A percentile compares a stretch with the other conserved stretches of the same genome.
phyloP scores from a whole-genome alignment of 805 yeast genomes.

The Candida taoyuanica region DNA sequence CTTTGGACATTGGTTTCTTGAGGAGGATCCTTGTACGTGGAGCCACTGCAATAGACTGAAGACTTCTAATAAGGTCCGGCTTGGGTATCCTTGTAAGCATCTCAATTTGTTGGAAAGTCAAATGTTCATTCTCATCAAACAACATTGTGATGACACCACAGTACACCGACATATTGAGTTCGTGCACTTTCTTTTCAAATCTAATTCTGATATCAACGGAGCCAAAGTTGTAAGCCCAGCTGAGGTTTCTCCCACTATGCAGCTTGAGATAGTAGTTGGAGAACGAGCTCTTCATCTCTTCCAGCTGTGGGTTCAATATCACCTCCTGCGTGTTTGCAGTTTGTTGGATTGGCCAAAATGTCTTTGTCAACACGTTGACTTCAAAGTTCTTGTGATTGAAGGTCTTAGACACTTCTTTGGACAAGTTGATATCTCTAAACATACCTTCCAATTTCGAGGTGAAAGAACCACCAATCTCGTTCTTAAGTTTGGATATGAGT shows the following conservation, averaged over 20 bases:
- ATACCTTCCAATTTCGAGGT: conserved; percentile 79
- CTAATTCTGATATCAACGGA: conserved; percentile 73
- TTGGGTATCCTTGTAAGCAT: conserved; percentile 69
- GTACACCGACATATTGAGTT: conserved; percentile 73
- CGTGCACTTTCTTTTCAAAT: conserved; percentile 66
- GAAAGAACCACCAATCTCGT: conserved; percentile 75
- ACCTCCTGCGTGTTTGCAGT: conserved; percentile 28
- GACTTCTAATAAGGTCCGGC: conserved; percentile 66
- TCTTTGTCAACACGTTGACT: conserved; percentile 52
- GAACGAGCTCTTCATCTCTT: conserved; percentile 39
- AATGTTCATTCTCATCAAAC: conserved; percentile 53
- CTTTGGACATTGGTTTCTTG: conserved; percentile 73
- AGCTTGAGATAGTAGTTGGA: conserved; percentile 46
- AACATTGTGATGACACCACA: conserved; percentile 75
- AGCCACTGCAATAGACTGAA: conserved; percentile 81
- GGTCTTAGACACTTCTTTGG: conserved; percentile 42
- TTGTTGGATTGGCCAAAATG: conserved; percentile 62
- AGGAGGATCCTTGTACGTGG: conserved; percentile 71
- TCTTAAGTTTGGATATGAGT: conserved; percentile 61
- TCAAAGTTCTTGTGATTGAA: conserved; percentile 40
- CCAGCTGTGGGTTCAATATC: conserved; percentile 41
- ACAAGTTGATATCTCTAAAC: conserved; percentile 72
- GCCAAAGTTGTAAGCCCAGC: conserved; percentile 84
- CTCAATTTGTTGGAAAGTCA: conserved; percentile 58
- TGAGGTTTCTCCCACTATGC: conserved; percentile 54